Evolutionary conservation across 345 rosid genomes (phyloP), one percentile per base, ranked within the genome.

Genomic region (Citrus cavaleriei): DNA sequence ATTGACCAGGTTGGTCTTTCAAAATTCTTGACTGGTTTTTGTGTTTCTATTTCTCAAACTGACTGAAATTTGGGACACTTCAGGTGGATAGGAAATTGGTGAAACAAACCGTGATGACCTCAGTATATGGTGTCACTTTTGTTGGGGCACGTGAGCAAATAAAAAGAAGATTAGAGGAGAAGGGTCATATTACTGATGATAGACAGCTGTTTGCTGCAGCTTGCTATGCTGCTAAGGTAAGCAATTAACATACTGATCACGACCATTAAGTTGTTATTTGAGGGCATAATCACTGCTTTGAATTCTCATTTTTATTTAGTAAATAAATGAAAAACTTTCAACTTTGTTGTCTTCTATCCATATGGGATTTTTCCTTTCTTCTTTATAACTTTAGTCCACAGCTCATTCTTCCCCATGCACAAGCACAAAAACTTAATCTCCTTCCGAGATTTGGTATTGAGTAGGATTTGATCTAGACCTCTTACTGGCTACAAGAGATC

Each of bases 71-170:
- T 78, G 80, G 73, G 60, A 83, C 60, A 68, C 85, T 87, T 84
- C 92, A 96, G 99, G 98, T 96, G 54, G 98, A 96, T 84, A 82
- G 98, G 72, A 96, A 94, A 86, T 81, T 96, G 81, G 98, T 96
- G 63, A 94, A 94, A 79, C 99, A 96, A 81, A 96, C 99, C 1
- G 99, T 96, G 81, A 96, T 96, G 99, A 96, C 99, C 73, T 96
- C 99, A 79, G 99, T 96, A 55, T 96, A 96, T 91, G 99, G 98
- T 79, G 99, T 96, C 72, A 96, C 99, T 64, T 96, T 85, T 87
- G 90, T 91, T 62, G 99, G 99, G 42, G 99, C 99, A 51, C 97
- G 99, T 69, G 98, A 96, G 76, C 99, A 96, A 81, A 96, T 94
- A 85, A 93, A 91, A 87, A 87, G 88, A 87, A 90, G 98, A 85